phyloP scores from a whole-genome alignment of 257 asterid species.

The Penstemon newberryi region DNA sequence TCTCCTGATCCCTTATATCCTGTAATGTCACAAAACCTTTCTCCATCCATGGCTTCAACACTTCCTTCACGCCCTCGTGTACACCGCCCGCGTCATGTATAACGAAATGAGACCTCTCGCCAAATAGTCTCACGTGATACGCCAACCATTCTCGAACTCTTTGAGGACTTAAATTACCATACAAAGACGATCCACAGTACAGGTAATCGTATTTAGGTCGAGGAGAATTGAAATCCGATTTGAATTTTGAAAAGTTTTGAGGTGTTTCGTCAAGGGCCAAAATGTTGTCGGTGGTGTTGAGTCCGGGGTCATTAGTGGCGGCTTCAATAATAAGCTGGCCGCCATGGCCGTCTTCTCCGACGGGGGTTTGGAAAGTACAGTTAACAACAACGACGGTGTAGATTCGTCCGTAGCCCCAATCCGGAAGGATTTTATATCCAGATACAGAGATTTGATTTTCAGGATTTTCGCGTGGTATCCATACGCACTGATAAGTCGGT shows the following conservation, averaged over 20 bases:
- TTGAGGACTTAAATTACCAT: slow-evolving; percentile 71
- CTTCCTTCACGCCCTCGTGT: slow-evolving; percentile 58
- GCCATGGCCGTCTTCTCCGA: slow-evolving; percentile 35
- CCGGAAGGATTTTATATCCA: slow-evolving; percentile 49
- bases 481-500: slow-evolving; percentile 45
- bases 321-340: slow-evolving; percentile 61
- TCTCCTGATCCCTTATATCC: slow-evolving; percentile 74
- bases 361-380: slow-evolving; percentile 54
- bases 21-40: slow-evolving; percentile 70
- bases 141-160: slow-evolving; percentile 83
- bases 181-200: slow-evolving; percentile 74
- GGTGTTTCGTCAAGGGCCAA: slow-evolving; percentile 46
- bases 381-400: slow-evolving; percentile 78
- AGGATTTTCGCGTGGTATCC: slow-evolving; percentile 31
- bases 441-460: slow-evolving; percentile 11
- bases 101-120: slow-evolving; percentile 70
- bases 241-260: slow-evolving; percentile 35
- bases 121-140: slow-evolving; percentile 61
- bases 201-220: slow-evolving; percentile 56
- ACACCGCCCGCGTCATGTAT: slow-evolving; percentile 91
- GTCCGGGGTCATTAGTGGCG: slow-evolving; percentile 46
- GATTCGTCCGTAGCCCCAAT: slow-evolving; percentile 87
- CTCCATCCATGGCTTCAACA: slow-evolving; percentile 76
- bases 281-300: slow-evolving; percentile 50
- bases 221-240: slow-evolving; percentile 24